Percentiles rank a stretch among this genome's conserved stretches.
phyloP scores from a whole-genome alignment of 73 alveolate genomes.

The Blepharisma stoltei region DNA sequence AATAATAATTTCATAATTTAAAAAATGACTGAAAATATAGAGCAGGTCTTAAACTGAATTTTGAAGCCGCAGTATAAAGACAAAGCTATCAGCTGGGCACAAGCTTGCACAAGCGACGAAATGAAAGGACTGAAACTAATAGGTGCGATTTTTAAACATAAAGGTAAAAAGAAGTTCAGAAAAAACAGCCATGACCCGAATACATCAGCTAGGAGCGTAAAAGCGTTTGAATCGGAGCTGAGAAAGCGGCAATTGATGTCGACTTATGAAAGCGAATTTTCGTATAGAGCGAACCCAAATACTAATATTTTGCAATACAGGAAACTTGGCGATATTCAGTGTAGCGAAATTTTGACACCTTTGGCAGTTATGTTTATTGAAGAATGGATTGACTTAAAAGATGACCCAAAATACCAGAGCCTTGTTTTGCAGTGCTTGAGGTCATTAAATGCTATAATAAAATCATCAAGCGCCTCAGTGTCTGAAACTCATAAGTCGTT shows the following conservation, averaged over 20 bases:
- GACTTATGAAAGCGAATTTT: constrained; percentile 5
- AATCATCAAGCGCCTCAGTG: constrained; percentile 6
- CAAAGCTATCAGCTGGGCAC: too few species aligned
- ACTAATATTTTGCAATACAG: constrained; percentile 14
- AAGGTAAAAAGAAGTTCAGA: constrained; percentile 20
- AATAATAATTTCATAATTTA: not conserved
- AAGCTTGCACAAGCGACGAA: not conserved
- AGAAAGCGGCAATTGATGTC: constrained; percentile 15
- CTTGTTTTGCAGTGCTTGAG: constrained; percentile 22
- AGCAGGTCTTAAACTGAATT: too few species aligned
- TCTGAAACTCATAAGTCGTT: constrained; percentile 6
- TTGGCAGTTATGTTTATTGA: constrained; percentile 21
- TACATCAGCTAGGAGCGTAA: too few species aligned
- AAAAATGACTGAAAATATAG: too few species aligned
- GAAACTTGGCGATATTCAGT: constrained; percentile 18
- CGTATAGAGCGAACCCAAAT: not conserved
- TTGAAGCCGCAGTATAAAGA: too few species aligned
- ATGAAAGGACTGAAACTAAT: constrained; percentile 6
- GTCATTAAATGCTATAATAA: constrained; percentile 3
- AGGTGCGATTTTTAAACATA: not conserved
- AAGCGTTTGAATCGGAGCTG: not conserved
- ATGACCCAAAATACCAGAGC: constrained; percentile 1
- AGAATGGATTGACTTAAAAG: constrained; percentile 19
- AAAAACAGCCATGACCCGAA: not conserved
- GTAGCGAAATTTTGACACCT: not conserved